Percentiles rank a stretch among this genome's conserved stretches.
These are phyloP conservation scores for Penicillium fimorum DNA, from an alignment of 495 filamentous ascomycete genomes.

Conservation along the genomic window DNA sequence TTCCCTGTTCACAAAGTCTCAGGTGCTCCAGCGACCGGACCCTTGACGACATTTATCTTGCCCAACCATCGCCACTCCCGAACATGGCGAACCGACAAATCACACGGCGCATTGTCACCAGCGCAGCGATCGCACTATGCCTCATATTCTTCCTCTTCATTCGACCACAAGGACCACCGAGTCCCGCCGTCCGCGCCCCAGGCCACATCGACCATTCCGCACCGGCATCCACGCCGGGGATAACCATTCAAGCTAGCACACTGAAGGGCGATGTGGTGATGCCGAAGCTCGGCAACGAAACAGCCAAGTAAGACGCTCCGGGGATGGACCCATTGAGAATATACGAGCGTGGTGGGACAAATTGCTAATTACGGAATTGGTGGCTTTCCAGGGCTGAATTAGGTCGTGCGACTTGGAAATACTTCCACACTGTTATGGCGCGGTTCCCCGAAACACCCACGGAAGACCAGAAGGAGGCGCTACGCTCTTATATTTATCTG, in stretches of 20 bases:
- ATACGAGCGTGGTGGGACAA: background rate
- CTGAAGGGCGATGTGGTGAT: conserved; percentile 80
- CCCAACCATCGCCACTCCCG: conserved; percentile 4
- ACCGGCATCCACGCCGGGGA: conserved; percentile 15
- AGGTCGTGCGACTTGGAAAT: conserved; percentile 84
- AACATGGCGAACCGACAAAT: conserved; percentile 46
- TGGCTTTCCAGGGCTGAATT: conserved; percentile 67
- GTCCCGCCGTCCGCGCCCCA: conserved; percentile 44
- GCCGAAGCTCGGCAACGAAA: conserved; percentile 89
- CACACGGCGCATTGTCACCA: conserved; percentile 40
- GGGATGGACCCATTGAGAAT: background rate
- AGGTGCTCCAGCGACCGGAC: conserved; percentile 1
- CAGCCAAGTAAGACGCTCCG: conserved; percentile 53
- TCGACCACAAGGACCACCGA: conserved; percentile 40
- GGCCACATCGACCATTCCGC: conserved; percentile 40
- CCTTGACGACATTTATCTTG: conserved; percentile 7
- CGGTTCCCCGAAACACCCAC: conserved; percentile 87
- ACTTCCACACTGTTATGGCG: conserved; percentile 93
- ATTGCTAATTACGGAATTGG: conserved; percentile 9
- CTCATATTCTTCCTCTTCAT: conserved; percentile 44
- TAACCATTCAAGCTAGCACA: conserved; percentile 39
- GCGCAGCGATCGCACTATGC: conserved; percentile 34
- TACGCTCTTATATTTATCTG: conserved; percentile 81
- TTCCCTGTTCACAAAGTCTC: background rate
- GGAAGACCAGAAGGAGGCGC: conserved; percentile 75